Percentiles rank a stretch among this genome's conserved stretches.
These are phyloP conservation scores for Plectosphaerella plurivora DNA, from an alignment of 2,329 filamentous ascomycete genomes.

Conservation along the genomic window DNA sequence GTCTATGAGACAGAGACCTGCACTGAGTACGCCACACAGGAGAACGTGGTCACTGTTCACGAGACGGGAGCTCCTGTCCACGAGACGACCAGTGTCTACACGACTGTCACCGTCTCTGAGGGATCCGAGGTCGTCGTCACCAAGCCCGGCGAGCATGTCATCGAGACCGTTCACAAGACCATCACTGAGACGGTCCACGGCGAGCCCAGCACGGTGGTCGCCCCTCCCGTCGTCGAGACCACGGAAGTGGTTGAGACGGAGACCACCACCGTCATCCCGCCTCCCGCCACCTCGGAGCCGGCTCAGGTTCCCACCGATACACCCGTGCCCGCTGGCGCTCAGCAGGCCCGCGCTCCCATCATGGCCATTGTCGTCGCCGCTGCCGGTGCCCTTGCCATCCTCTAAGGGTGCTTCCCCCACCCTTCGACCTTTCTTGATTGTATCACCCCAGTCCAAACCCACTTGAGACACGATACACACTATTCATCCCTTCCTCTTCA, in stretches of 20 bases:
- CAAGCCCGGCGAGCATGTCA: constrained; percentile 26
- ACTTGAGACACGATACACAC: too few species aligned
- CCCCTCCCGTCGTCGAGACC: constrained; percentile 35
- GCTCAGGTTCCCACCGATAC: constrained; percentile 9
- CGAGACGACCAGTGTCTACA: constrained; percentile 25
- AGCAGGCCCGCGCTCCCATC: constrained; percentile 25
- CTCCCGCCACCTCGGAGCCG: constrained; percentile 12
- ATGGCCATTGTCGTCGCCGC: constrained; percentile 32
- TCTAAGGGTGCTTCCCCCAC: constrained; percentile 17
- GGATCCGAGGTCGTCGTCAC: constrained; percentile 38
- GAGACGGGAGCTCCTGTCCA: constrained; percentile 11
- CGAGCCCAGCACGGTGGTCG: constrained; percentile 27
- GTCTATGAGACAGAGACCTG: constrained; percentile 31
- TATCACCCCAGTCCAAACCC: too few species aligned
- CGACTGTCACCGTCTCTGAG: constrained; percentile 30
- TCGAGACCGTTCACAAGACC: constrained; percentile 31
- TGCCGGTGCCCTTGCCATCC: constrained; percentile 29
- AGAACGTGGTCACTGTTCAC: constrained; percentile 21
- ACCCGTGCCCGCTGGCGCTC: constrained; percentile 18
- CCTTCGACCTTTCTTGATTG: too few species aligned
- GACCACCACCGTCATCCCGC: constrained; percentile 13
- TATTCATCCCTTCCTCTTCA: too few species aligned
- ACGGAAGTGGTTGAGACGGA: constrained; percentile 23
- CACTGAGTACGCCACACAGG: constrained; percentile 29
- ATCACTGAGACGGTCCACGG: constrained; percentile 34